Percentiles rank a stretch among this genome's conserved stretches.
Conservation (phyloP, 2,329 filamentous ascomycete species). For the Neopestalotiopsis clavispora region DNA sequence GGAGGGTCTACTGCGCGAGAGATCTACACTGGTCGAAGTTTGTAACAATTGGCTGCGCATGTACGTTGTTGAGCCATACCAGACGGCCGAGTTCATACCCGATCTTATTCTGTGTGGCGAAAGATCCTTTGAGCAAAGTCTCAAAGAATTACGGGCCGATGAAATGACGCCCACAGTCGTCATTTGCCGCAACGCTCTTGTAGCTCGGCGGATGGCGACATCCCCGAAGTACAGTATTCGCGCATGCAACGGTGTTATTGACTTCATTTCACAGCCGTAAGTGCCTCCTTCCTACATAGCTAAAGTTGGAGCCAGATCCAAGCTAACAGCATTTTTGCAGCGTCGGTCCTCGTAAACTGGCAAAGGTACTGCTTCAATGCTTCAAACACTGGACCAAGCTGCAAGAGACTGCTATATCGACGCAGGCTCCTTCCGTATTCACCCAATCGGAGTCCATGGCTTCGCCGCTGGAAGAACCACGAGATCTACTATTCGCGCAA, state of each 20-base stretch:
- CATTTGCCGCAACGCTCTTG: conserved; percentile 38
- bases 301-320: background rate
- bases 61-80: background rate
- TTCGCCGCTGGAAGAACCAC: background rate
- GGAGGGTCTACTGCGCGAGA: background rate
- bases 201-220: conserved; percentile 29
- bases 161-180: conserved; percentile 32
- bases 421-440: background rate
- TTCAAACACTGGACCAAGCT: conserved; percentile 6
- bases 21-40: background rate
- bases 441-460: background rate
- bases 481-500: background rate
- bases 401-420: background rate
- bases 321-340: conserved; percentile 24
- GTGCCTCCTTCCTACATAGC: conserved; percentile 19
- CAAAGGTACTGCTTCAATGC: conserved; percentile 32
- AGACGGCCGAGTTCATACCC: conserved; percentile 17
- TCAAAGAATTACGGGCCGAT: conserved; percentile 6
- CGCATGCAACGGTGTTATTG: conserved; percentile 28
- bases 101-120: conserved; percentile 32
- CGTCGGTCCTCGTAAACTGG: conserved; percentile 43
- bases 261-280: conserved; percentile 45
- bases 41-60: conserved; percentile 1
- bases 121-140: conserved; percentile 22
- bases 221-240: background rate